Evolutionary conservation across 129 eudicot genomes (phyloP).

Genomic region (Tanacetum coccineum): DNA sequence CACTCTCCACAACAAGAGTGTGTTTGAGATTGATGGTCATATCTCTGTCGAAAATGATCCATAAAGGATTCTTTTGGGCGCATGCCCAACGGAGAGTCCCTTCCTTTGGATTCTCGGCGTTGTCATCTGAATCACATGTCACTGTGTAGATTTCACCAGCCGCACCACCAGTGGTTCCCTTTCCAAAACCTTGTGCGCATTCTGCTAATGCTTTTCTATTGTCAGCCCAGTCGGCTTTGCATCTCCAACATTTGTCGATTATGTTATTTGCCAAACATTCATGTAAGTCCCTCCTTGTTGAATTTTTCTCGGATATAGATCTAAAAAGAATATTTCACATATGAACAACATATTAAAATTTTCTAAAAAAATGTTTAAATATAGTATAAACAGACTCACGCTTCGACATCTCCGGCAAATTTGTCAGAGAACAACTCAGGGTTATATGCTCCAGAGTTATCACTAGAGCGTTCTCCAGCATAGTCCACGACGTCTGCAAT

Average conservation of each 20-base stretch:
- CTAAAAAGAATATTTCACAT: neutral
- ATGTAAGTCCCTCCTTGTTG: slow-evolving; percentile 29
- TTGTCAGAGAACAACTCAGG: slow-evolving; percentile 7
- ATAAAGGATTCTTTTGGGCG: slow-evolving; percentile 16
- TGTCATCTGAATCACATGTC: slow-evolving; percentile 25
- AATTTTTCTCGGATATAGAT: neutral
- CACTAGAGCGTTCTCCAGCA: neutral
- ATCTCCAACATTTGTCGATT: slow-evolving; percentile 44
- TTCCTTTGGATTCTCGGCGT: slow-evolving; percentile 18
- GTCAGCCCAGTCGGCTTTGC: slow-evolving; percentile 32
- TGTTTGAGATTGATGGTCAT: slow-evolving; percentile 30
- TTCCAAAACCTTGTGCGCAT: slow-evolving; percentile 30
- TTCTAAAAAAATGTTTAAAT: neutral
- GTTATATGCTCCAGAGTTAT: neutral
- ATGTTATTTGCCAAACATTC: slow-evolving; percentile 25
- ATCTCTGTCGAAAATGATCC: slow-evolving; percentile 28
- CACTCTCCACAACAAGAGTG: slow-evolving; percentile 19
- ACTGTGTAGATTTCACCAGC: slow-evolving; percentile 32
- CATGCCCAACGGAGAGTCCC: slow-evolving; percentile 35
- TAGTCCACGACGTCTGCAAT: slow-evolving; percentile 17
- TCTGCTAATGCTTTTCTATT: slow-evolving; percentile 28
- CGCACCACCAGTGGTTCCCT: slow-evolving; percentile 28
- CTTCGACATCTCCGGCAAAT: slow-evolving; percentile 6
- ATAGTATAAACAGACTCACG: neutral
- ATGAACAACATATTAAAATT: neutral